Evolutionary conservation across 192 early-diverging fungal genomes (phyloP).

Genomic region (Coemansia sp.): DNA sequence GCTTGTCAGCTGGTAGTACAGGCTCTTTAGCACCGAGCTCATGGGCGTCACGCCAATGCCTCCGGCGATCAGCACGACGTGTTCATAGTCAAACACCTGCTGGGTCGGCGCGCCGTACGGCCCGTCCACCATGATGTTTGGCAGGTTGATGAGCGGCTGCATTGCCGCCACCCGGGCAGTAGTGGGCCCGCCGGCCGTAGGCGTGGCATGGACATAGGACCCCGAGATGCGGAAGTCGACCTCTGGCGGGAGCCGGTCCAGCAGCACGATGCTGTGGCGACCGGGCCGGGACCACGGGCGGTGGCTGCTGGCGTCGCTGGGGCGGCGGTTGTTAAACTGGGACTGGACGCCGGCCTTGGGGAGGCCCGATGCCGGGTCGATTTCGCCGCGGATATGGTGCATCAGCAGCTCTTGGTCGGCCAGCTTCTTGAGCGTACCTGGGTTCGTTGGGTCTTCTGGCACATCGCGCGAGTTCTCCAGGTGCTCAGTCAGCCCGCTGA

Average conservation of each 20-base stretch:
- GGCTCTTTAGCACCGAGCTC: conserved; percentile 62
- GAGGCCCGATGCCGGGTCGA: conserved; percentile 27
- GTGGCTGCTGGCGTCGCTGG: conserved; percentile 7
- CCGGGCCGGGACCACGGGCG: conserved; percentile 42
- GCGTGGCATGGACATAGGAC: conserved; percentile 1
- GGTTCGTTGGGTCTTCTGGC: conserved; percentile 4
- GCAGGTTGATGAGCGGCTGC: conserved; percentile 43
- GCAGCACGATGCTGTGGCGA: conserved; percentile 36
- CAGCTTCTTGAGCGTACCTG: conserved; percentile 29
- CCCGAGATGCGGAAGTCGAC: conserved; percentile 27
- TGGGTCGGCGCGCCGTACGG: conserved; percentile 77
- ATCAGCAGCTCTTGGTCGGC: conserved; percentile 46
- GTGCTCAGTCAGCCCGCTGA: conserved; percentile 2
- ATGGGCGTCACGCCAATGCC: conserved; percentile 77
- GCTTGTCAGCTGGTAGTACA: conserved; percentile 51
- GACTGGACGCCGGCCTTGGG: conserved; percentile 20
- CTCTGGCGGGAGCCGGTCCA: conserved; percentile 42
- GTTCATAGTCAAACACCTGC: conserved; percentile 68
- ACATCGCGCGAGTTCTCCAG: conserved; percentile 1
- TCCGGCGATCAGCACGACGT: conserved; percentile 58
- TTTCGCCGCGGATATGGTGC: conserved; percentile 34
- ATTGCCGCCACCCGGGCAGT: conserved; percentile 6
- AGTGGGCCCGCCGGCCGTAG: too few species aligned
- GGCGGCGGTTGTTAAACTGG: conserved; percentile 13
- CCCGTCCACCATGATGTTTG: conserved; percentile 64